Conservation (phyloP, 1,284 basidiomycete genomes). For the Trametes sp. region DNA sequence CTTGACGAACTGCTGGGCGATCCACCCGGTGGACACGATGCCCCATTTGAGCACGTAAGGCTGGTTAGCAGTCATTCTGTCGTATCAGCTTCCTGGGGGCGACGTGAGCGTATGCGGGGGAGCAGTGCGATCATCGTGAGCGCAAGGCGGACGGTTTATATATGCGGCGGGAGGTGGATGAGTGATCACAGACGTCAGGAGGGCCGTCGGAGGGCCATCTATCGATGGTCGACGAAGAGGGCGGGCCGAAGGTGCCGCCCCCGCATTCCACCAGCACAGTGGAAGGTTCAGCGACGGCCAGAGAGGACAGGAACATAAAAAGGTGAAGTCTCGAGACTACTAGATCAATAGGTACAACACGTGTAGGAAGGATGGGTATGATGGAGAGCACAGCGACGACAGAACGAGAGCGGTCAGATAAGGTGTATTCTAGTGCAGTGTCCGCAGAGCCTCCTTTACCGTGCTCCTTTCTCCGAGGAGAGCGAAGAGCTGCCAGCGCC, state of each 20-base stretch:
- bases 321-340: neutral
- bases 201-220: conserved; percentile 8
- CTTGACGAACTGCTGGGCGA: conserved; percentile 54
- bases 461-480: conserved; percentile 76
- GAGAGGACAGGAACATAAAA: neutral
- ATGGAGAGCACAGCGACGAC: neutral
- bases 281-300: conserved; percentile 3
- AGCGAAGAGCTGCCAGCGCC: conserved; percentile 77
- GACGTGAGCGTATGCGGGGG: neutral
- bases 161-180: conserved; percentile 9
- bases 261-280: neutral
- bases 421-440: conserved; percentile 34
- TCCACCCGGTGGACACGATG: conserved; percentile 61
- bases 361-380: neutral
- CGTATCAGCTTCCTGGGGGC: neutral
- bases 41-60: conserved; percentile 57
- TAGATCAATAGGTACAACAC: conserved; percentile 4
- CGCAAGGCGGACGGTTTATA: conserved; percentile 5
- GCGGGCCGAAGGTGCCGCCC: conserved; percentile 7
- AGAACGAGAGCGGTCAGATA: conserved; percentile 8
- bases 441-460: conserved; percentile 66
- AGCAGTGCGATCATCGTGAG: neutral
- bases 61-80: conserved; percentile 14
- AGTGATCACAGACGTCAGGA: conserved; percentile 18
- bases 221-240: conserved; percentile 28